Base-by-base conservation (phyloP, 495 filamentous ascomycete species). In the Xylaria longipes region DNA sequence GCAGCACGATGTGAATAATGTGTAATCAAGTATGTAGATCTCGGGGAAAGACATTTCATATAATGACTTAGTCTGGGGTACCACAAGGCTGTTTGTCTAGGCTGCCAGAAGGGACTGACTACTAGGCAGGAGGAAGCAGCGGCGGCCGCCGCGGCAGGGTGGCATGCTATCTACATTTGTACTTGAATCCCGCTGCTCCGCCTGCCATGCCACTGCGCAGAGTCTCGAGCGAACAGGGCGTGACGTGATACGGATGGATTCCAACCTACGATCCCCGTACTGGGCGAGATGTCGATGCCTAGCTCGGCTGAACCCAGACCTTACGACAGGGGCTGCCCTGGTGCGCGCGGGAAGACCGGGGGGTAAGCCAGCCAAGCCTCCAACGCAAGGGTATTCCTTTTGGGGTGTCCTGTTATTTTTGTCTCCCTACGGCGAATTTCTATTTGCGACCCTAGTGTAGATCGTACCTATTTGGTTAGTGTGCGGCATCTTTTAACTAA, bases 1-100 rank as follows among this genome's bases (percentile, higher is more conserved):
- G 68, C 62, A 60, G 71, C 58, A 64, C 60, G 65, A 76, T 65
- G 68, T 63, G 72, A 75, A 71, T 71, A 69, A 71, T 58, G 46
- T 75, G 73, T 71, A 71, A 72, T 72, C 77, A 75, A 72, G 54
- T 52, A 70, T 70, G 62, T 22, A 65, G 71, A 62, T 68, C 75
- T 65, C 72, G 77, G 75, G 77, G 50, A 63, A 37, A 69, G 75
- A 71, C 77, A 77, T 74, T 71, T 77, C 77, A 79, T 79, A 79
- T 79, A 79, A 72, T 65, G 72, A 14, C 7, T 60, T 9, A 22
- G 33, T 37, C 35, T 50, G 61, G 62, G 69, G 69, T 65, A 43
- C 60, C 58, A 70, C 58, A 64, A 64, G 68, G 68, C 68, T 70
- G 45, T 63, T 64, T 46, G 45, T 63, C 45, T 33, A 56, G 46